phyloP scores from a whole-genome alignment of 1,139 yeast genomes.

The Zygosaccharomyces sapae region DNA sequence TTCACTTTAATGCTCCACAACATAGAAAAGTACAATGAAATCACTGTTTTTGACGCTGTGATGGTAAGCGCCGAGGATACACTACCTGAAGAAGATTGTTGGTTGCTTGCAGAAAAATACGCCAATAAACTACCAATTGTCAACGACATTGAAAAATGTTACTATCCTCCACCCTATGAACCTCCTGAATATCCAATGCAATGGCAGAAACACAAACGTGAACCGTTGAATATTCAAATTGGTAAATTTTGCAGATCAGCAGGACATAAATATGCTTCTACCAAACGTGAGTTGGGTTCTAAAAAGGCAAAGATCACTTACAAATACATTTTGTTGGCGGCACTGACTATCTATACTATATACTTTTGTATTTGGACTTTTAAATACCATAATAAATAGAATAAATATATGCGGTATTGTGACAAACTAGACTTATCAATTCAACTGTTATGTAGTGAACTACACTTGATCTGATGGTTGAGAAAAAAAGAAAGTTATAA shows the following conservation, averaged over 20 bases:
- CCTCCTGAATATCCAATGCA: slow-evolving; percentile 10
- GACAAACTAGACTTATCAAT: too few species aligned
- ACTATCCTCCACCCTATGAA: slow-evolving; percentile 7
- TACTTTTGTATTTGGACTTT: slow-evolving; percentile 7
- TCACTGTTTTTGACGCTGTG: slow-evolving; percentile 6
- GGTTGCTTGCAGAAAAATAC: slow-evolving; percentile 13
- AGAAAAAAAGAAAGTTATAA: too few species aligned
- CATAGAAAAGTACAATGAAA: not conserved
- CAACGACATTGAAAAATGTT: slow-evolving; percentile 3
- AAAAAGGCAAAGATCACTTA: slow-evolving; percentile 1
- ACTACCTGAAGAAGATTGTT: slow-evolving; percentile 9
- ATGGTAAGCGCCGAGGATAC: slow-evolving; percentile 8
- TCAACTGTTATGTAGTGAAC: too few species aligned
- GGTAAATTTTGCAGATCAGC: not conserved
- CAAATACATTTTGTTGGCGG: not conserved
- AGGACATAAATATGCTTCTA: not conserved
- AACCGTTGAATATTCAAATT: not conserved
- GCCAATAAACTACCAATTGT: slow-evolving; percentile 9
- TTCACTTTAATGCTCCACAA: not conserved
- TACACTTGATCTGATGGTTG: too few species aligned
- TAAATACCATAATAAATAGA: slow-evolving; percentile 1
- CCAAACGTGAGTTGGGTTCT: slow-evolving; percentile 1
- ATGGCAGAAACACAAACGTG: slow-evolving; percentile 2
- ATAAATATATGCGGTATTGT: too few species aligned
- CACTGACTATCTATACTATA: slow-evolving; percentile 4